Evolutionary conservation across 169 alveolate genomes (phyloP).

Genomic region (Plasmodium ovale): DNA sequence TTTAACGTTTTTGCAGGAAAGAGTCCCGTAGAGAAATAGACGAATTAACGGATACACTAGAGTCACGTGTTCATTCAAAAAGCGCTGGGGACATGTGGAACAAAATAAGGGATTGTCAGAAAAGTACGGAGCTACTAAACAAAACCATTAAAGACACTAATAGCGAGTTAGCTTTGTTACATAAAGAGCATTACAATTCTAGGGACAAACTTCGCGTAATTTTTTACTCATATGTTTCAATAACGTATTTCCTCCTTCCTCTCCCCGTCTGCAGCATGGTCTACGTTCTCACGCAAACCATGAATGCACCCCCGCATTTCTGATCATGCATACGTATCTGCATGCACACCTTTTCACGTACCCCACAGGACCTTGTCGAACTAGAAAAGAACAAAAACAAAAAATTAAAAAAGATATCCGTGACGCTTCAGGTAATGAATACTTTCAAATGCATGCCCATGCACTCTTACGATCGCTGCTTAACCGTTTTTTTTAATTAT

Average conservation of each 20-base stretch:
- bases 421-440: constrained; percentile 43
- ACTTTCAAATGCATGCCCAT: background rate
- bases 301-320: too few relatives aligned
- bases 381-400: constrained; percentile 43
- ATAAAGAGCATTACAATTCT: constrained; percentile 21
- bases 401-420: constrained; percentile 63
- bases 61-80: constrained; percentile 1
- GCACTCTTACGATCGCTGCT: background rate
- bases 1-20: constrained; percentile 21
- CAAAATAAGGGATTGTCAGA: constrained; percentile 36
- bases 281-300: too few relatives aligned
- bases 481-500: background rate
- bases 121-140: constrained; percentile 18
- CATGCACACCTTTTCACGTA: background rate
- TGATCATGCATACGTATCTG: background rate
- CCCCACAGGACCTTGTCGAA: constrained; percentile 30
- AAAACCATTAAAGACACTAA: constrained; percentile 23
- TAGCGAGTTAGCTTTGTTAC: constrained; percentile 4
- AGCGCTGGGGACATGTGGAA: constrained; percentile 43
- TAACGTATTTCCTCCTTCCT: too few relatives aligned
- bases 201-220: constrained; percentile 38
- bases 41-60: constrained; percentile 29
- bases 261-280: too few relatives aligned
- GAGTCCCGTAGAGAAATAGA: constrained; percentile 26
- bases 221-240: background rate